Evolutionary conservation across 768 basidiomycete genomes (phyloP), one percentile per base, ranked within the genome.

Genomic region (Sporobolomyces pararoseus): DNA sequence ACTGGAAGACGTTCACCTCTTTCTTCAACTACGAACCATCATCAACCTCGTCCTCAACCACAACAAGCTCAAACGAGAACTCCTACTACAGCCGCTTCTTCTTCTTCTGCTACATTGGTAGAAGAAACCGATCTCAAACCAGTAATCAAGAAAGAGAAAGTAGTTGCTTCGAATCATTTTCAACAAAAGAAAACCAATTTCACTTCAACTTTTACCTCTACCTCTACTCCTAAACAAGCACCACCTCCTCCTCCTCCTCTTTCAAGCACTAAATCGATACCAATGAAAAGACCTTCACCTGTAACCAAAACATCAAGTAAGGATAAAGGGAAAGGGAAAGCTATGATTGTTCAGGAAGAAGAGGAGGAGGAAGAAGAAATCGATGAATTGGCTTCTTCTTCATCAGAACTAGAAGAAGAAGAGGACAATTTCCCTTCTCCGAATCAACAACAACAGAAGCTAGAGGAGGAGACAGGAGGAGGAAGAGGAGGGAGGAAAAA

Each of bases 251-350:
- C 50, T 4, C 27, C 34, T 16, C 7, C 37, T 9, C 23, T n/a
- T n/a, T n/a, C 31, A 17, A 42, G 39, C 17, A 42, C 39, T 9
- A 42, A 9, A 10, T 4, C 52, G 16, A 55, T 69, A 0, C 68
- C 68, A 4, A 16, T 16, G 49, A 69, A 69, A 44, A 54, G 68
- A 1, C 53, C 68, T 7, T 69, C 68, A 14, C 68, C 68, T 3
- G 32, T 62, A 7, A 23, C 67, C 27, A 13, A 10, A 39, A 44
- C 55, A 4, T 19, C n/a, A 13, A 12, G 17, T 13, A 23, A 27
- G 5, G 44, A 19, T 37, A 21, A 63, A 49, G 63, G 51, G 0
- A 64, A 64, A 34, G 68, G 23, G 14, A 23, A 44, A 16, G 64
- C 29, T 32, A 49, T 19, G 16, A 25, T 31, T 17, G 27, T 12